Conservation (phyloP, 805 yeast genomes). For the Ogataea chonburiensis region DNA sequence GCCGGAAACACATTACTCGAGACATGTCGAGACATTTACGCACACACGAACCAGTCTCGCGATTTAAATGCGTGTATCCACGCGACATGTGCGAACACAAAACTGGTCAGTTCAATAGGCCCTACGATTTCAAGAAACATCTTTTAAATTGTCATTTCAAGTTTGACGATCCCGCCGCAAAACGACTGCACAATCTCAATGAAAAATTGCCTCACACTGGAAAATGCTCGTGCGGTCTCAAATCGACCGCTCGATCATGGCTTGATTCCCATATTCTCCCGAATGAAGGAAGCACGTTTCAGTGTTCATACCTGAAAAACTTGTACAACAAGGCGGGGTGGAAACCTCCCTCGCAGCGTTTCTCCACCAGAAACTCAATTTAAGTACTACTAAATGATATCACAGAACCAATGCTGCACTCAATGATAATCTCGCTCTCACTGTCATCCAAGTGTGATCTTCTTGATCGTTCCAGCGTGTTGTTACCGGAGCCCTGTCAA, state of each 20-base stretch:
- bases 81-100: conserved; percentile 54
- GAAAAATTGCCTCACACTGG: conserved; percentile 54
- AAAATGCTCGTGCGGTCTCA: conserved; percentile 51
- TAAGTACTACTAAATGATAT: neutral
- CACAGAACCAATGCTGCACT: conserved; percentile 5
- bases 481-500: conserved; percentile 18
- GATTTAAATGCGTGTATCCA: conserved; percentile 61
- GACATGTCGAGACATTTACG: conserved; percentile 64
- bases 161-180: conserved; percentile 47
- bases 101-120: conserved; percentile 62
- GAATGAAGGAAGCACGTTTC: conserved; percentile 20
- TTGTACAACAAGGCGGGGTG: conserved; percentile 16
- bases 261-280: conserved; percentile 50
- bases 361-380: conserved; percentile 13
- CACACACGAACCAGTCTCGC: conserved; percentile 55
- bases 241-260: conserved; percentile 54
- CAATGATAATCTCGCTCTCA: conserved; percentile 12
- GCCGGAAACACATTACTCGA: conserved; percentile 54
- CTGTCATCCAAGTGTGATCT: neutral
- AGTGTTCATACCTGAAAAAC: conserved; percentile 18
- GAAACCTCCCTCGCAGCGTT: conserved; percentile 21
- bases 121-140: conserved; percentile 68
- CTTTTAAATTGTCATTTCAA: conserved; percentile 57
- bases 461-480: neutral
- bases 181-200: conserved; percentile 46